These are phyloP conservation scores for Aspergillus fumigatiaffinis DNA, from an alignment of 2,329 filamentous ascomycete species.

Conservation along the genomic window DNA sequence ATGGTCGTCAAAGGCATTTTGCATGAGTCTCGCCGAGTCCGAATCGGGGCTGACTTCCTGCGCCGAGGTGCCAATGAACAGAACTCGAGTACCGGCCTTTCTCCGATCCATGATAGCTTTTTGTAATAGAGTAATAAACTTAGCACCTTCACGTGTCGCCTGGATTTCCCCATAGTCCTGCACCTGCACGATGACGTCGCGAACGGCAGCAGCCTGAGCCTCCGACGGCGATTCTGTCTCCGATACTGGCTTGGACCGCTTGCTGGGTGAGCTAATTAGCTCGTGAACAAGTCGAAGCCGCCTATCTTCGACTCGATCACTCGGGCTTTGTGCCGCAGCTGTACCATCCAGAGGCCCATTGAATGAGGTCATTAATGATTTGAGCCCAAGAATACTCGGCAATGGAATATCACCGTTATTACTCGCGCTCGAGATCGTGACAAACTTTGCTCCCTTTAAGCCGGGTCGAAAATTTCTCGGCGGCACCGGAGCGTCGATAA, in stretches of 20 bases:
- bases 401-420: conserved; percentile 31
- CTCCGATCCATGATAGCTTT: conserved; percentile 68
- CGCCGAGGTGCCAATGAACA: conserved; percentile 74
- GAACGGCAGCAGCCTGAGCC: conserved; percentile 9
- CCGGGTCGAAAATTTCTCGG: conserved; percentile 18
- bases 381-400: conserved; percentile 29
- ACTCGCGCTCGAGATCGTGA: conserved; percentile 31
- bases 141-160: conserved; percentile 63
- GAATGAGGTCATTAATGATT: conserved; percentile 30
- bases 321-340: conserved; percentile 12
- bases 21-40: conserved; percentile 44
- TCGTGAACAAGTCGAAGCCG: conserved; percentile 35
- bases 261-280: conserved; percentile 26
- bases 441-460: conserved; percentile 25
- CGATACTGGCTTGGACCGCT: conserved; percentile 5
- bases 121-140: conserved; percentile 67
- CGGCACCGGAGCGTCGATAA: conserved; percentile 14
- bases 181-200: conserved; percentile 67
- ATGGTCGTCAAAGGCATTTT: conserved; percentile 43
- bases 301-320: conserved; percentile 25
- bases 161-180: conserved; percentile 77
- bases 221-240: conserved; percentile 10
- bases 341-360: conserved; percentile 25
- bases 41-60: conserved; percentile 42
- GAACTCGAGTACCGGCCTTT: conserved; percentile 65